Base-by-base conservation (phyloP, 305 asterid genomes). In the Coffea humblotiana region DNA sequence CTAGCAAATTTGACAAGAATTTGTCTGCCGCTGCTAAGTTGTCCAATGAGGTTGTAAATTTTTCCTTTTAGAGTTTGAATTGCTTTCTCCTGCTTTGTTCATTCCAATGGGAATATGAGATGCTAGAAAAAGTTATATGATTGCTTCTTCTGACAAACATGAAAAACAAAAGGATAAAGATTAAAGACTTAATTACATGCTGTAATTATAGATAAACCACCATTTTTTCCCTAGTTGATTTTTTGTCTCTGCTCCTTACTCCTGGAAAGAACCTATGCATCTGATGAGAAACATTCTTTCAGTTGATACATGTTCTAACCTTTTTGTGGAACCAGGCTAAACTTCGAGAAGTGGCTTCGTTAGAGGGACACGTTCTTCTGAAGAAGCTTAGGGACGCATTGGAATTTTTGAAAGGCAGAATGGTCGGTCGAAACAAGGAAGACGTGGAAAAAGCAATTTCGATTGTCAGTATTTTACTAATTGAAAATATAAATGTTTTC, bases 321-420 rank as follows among this genome's bases (percentile, higher is more conserved):
- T 47, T 49, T 82, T 60, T 71, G 9, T 25, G 80, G 71, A 79
- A 54, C 72, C 92, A 95, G 99, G 99, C 98, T 64, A 96, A 91
- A 82, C 91, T 96, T 73, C 92, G 95, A 83, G 98, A 96, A 89
- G 97, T 90, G 73, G 90, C 97, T 56, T 94, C 98, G 9, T 85
- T 96, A 67, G 99, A 96, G 84, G 99, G 99, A 77, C 98, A 94
- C 52, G 98, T 96, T 82, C 98, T 94, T 87, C 85, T 96, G 82
- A 96, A 96, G 92, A 96, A 96, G 91, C 99, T 96, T 48, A 92
- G 99, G 86, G 99, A 96, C 83, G 98, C 97, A 58, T 73, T 96
- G 86, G 99, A 96, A 88, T 91, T 77, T 83, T 76, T 94, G 88
- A 90, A 87, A 91, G 98, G 98, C 84, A 85, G 92, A 85, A 86